A percentile compares a stretch with the other conserved stretches of the same genome.
phyloP scores from a whole-genome alignment of 257 asterid genomes.

The Buddleja alternifolia region DNA sequence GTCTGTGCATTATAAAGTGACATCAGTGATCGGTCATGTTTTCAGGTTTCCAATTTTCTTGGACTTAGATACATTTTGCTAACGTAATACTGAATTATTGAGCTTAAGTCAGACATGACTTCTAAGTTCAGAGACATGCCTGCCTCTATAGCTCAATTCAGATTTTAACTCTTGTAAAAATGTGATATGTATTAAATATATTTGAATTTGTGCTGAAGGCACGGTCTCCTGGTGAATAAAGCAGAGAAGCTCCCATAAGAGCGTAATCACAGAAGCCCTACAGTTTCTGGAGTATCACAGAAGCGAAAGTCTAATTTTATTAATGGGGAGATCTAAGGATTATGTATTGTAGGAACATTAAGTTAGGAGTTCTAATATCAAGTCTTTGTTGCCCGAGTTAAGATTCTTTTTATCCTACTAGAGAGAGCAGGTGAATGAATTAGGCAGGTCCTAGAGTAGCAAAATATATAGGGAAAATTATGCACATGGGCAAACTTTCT shows the following conservation, averaged over 20 bases:
- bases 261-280: background rate
- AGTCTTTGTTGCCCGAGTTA: background rate
- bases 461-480: background rate
- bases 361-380: background rate
- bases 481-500: background rate
- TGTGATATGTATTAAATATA: background rate
- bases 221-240: constrained; percentile 6
- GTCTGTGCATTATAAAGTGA: constrained; percentile 70
- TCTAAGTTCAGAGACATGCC: constrained; percentile 11
- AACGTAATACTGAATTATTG: constrained; percentile 1
- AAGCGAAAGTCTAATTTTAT: background rate
- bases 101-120: constrained; percentile 6
- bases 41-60: constrained; percentile 64
- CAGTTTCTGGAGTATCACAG: background rate
- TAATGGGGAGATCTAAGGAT: background rate
- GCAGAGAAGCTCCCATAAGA: background rate
- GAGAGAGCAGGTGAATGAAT: background rate
- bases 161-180: background rate
- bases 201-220: background rate
- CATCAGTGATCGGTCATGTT: constrained; percentile 96
- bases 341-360: background rate
- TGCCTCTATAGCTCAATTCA: background rate
- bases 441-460: background rate
- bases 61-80: background rate
- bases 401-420: constrained; percentile 8